Conservation (phyloP, 176 grass and related monocot species). For the Rhipidocladum racemiflorum region DNA sequence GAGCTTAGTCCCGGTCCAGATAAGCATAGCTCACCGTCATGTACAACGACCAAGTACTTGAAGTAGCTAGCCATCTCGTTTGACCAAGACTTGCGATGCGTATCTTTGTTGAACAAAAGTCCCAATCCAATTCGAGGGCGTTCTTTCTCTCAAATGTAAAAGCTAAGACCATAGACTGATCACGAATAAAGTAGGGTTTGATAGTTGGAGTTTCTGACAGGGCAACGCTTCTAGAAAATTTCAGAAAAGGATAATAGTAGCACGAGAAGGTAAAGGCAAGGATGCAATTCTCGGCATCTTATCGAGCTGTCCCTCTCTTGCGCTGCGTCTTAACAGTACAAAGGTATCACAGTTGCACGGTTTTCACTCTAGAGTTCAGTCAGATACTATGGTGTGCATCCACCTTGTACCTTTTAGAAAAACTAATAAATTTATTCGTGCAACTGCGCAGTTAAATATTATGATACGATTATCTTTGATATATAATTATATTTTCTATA, state of each 20-base stretch:
- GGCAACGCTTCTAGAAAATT: conserved; percentile 11
- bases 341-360: neutral
- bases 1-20: neutral
- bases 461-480: too few relatives aligned
- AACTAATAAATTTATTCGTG: too few relatives aligned
- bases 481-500: too few relatives aligned
- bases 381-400: too few relatives aligned
- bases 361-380: neutral
- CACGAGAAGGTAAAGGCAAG: neutral
- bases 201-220: neutral
- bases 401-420: too few relatives aligned
- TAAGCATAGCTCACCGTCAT: neutral
- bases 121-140: neutral
- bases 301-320: neutral
- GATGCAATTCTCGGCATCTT: neutral
- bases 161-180: neutral
- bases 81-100: neutral
- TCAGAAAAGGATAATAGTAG: neutral
- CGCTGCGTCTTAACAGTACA: neutral
- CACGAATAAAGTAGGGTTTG: neutral
- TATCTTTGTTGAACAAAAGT: neutral
- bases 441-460: too few relatives aligned
- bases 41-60: neutral
- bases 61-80: conserved; percentile 26
- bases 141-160: neutral